Percentiles rank a stretch among this genome's conserved stretches.
These are phyloP conservation scores for Xylaria sp. DNA, from an alignment of 2,329 filamentous ascomycete genomes.

Conservation along the genomic window DNA sequence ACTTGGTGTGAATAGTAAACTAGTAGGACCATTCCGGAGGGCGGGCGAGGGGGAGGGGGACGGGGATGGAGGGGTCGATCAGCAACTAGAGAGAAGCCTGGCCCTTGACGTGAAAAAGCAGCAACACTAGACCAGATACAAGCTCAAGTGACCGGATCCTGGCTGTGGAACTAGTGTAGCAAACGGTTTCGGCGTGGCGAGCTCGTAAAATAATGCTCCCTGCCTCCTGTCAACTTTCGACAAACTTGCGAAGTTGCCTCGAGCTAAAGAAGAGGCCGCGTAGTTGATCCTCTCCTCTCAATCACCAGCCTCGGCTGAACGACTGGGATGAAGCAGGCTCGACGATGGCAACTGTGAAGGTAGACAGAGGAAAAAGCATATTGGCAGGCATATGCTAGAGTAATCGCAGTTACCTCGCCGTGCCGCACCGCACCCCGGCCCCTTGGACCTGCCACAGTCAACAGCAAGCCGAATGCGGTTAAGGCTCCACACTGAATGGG, in stretches of 20 bases:
- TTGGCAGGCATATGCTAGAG: not conserved
- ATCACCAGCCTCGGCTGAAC: not conserved
- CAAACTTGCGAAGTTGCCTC: not conserved
- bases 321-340: not conserved
- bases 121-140: conserved; percentile 1
- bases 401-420: conserved; percentile 6
- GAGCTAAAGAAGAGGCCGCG: not conserved
- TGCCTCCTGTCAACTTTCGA: not conserved
- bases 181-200: not conserved
- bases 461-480: conserved; percentile 2
- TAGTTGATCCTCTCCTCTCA: not conserved
- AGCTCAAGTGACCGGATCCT: not conserved
- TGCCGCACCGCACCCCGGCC: conserved; percentile 2
- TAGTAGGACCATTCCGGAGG: not conserved
- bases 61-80: not conserved
- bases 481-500: conserved; percentile 7
- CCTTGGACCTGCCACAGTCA: conserved; percentile 7
- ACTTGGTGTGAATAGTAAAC: not conserved
- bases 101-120: not conserved
- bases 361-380: conserved; percentile 6
- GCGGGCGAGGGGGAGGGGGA: not conserved
- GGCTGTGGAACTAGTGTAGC: not conserved
- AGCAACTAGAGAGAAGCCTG: conserved; percentile 8
- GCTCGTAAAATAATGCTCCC: not conserved
- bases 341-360: conserved; percentile 13